These are phyloP conservation scores for Sclerotinia borealis DNA, from an alignment of 2,329 filamentous ascomycete genomes.

Conservation along the genomic window DNA sequence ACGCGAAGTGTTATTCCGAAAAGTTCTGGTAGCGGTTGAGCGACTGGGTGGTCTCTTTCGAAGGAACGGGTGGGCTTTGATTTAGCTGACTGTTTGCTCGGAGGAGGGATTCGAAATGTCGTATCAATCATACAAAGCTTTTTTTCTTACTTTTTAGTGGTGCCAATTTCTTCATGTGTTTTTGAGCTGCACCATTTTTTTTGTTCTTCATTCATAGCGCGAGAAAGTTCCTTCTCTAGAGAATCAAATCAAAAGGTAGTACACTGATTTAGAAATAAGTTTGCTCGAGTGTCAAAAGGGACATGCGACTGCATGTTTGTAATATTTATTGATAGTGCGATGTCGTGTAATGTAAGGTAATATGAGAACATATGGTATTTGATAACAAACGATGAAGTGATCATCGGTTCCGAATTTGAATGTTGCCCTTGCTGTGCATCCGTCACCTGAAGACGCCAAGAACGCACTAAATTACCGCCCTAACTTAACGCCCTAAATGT, in stretches of 20 bases:
- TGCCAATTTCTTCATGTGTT: slow-evolving; percentile 20
- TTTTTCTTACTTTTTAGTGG: slow-evolving; percentile 21
- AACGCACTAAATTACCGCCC: too few species aligned
- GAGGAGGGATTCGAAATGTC: slow-evolving; percentile 28
- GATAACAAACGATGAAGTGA: background rate
- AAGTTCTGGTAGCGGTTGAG: slow-evolving; percentile 33
- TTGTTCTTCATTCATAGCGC: slow-evolving; percentile 18
- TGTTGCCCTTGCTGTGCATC: background rate
- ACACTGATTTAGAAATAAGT: slow-evolving; percentile 15
- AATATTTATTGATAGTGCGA: background rate
- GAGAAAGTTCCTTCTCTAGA: slow-evolving; percentile 19
- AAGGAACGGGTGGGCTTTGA: slow-evolving; percentile 25
- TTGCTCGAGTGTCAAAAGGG: background rate
- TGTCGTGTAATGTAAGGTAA: background rate
- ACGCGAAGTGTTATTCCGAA: slow-evolving; percentile 31
- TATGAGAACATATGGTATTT: background rate
- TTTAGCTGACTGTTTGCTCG: slow-evolving; percentile 30
- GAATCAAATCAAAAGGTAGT: slow-evolving; percentile 23
- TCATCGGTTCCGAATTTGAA: background rate
- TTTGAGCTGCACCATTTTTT: slow-evolving; percentile 17
- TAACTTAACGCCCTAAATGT: background rate
- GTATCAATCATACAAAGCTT: slow-evolving; percentile 30
- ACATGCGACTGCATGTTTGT: background rate
- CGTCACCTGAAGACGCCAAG: too few species aligned
- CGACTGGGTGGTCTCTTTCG: slow-evolving; percentile 29